Conservation (phyloP, 2,329 filamentous ascomycete species). For the Clonostachys rosea region DNA sequence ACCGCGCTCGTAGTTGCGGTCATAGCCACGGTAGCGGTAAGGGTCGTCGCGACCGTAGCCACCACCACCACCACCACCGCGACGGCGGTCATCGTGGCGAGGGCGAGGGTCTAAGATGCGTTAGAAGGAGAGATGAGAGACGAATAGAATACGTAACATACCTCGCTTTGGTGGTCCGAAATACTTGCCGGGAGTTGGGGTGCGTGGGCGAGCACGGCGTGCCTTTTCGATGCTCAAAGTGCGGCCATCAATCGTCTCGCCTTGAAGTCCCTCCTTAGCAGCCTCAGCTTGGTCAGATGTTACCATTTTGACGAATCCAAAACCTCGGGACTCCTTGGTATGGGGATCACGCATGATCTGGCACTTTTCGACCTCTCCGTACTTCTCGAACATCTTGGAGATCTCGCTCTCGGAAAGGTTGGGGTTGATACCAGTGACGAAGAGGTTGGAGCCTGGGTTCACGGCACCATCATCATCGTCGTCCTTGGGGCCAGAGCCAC, state of each 20-base stretch:
- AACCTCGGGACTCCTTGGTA: conserved; percentile 96
- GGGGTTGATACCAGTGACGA: conserved; percentile 97
- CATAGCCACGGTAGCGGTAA: conserved; percentile 44
- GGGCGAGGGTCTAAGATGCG: conserved; percentile 26
- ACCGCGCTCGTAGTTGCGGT: conserved; percentile 44
- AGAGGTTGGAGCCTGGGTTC: conserved; percentile 96
- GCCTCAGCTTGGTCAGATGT: conserved; percentile 93
- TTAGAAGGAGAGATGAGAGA: conserved; percentile 9
- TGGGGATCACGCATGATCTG: conserved; percentile 99
- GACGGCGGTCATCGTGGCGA: conserved; percentile 57
- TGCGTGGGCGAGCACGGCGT: conserved; percentile 88
- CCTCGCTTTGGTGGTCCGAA: conserved; percentile 97
- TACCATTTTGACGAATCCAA: conserved; percentile 99
- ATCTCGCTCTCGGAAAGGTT: conserved; percentile 87
- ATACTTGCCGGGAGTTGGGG: conserved; percentile 97
- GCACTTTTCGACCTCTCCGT: conserved; percentile 97
- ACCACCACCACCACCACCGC: conserved; percentile 46
- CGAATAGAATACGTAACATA: conserved; percentile 38
- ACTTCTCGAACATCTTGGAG: conserved; percentile 94
- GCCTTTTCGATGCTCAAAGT: conserved; percentile 99
- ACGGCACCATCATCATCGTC: conserved; percentile 73
- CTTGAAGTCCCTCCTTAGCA: conserved; percentile 92
- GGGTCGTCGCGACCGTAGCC: conserved; percentile 49
- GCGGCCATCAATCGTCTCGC: conserved; percentile 90
- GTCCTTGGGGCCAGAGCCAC: conserved; percentile 41